Base-by-base conservation (phyloP, 2,329 filamentous ascomycete genomes). In the Nigrospora oryzae region DNA sequence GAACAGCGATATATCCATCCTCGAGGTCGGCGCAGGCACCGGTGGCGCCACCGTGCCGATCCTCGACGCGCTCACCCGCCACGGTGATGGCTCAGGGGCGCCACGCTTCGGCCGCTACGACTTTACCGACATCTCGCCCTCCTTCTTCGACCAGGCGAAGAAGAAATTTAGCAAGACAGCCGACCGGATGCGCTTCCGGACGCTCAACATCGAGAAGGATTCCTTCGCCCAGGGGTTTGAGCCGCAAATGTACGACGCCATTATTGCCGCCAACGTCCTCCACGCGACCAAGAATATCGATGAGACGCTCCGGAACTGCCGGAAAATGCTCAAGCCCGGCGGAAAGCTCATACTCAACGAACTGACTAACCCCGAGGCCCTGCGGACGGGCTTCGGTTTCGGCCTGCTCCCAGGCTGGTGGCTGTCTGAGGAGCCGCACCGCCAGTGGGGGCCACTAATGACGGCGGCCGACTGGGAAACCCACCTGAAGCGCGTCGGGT, bases 121-220 rank as follows among this genome's bases (percentile, higher is more conserved):
- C 15, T 53, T 46, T 42, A 55, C 53, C 14, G 53, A 55, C 35
- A 43, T 55, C 36, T 49, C 48, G 3, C 35, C 42, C 14, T 46
- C 48, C 5, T 55, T 53, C 40, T 51, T 55, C 34, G 36, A 15
- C 12, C 28, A 34, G 16, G 52, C 53, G 6, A 38, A 49, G 41
- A 46, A 50, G 11, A 37, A 38, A 10, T 53, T 54, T 28, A 34
- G 23, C 43, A 32, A 46, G 44, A 17, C 47, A 42, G 15, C 17
- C 46, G n/a, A 47, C 49, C 30, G 32, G 19, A 16, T 46, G 16
- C 33, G 40, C 32, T 46, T 38, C 28, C 19, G 23, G 7, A 39
- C 40, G 12, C 34, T 31, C 33, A 40, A 39, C 30, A 34, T 40
- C 16, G 23, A 35, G n/a, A 34, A 17, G 30, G 35, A 42, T 31